phyloP scores from a whole-genome alignment of 176 grass and related monocot genomes.

The Dendrocalamus sinicus region DNA sequence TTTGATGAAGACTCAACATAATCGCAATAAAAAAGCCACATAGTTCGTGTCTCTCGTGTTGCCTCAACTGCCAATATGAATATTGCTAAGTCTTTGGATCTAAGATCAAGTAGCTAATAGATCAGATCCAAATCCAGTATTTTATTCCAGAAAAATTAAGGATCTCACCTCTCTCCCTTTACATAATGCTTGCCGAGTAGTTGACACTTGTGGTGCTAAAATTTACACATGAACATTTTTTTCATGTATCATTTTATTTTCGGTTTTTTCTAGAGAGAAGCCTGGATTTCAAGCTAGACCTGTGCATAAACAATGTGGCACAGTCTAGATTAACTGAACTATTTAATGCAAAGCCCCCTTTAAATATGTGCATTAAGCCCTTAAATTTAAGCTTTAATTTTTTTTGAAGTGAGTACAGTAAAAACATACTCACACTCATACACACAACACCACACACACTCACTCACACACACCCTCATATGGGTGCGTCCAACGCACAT shows the following conservation, averaged over 20 bases:
- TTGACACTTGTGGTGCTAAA: background rate
- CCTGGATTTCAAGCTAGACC: background rate
- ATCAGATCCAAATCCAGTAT: slow-evolving; percentile 15
- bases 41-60: background rate
- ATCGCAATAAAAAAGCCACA: background rate
- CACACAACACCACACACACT: too few species aligned
- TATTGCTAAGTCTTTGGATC: slow-evolving; percentile 16
- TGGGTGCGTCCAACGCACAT: too few species aligned
- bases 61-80: background rate
- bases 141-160: background rate
- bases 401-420: too few species aligned
- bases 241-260: too few species aligned
- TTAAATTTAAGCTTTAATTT: background rate
- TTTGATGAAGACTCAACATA: background rate
- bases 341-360: too few species aligned
- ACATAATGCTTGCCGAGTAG: background rate
- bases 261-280: too few species aligned
- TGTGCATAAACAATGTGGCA: background rate
- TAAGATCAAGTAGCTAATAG: background rate
- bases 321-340: too few species aligned
- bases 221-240: background rate
- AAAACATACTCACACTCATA: too few species aligned
- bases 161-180: background rate
- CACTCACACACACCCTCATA: too few species aligned
- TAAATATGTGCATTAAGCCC: background rate